These are phyloP conservation scores for Jacaranda copaia DNA, from an alignment of 257 asterid species.

Conservation along the genomic window DNA sequence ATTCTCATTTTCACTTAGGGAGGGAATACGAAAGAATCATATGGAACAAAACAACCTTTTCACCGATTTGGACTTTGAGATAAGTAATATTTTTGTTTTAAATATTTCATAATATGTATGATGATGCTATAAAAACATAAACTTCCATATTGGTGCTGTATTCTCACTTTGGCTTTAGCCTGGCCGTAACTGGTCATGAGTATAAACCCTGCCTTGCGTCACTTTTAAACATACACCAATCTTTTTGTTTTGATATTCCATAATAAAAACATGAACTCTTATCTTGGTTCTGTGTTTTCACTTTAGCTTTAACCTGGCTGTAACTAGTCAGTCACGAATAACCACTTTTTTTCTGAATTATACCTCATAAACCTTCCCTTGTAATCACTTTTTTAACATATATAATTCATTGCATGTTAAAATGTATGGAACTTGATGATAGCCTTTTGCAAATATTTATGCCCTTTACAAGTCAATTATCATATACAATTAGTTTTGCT, in stretches of 20 bases:
- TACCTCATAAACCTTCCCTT: not conserved
- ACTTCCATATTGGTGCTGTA: too few species aligned
- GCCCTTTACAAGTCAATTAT: slow-evolving; percentile 1
- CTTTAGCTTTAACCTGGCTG: not conserved
- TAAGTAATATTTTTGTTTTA: not conserved
- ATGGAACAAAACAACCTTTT: too few species aligned
- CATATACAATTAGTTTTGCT: not conserved
- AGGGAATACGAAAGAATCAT: not conserved
- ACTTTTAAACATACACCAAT: too few species aligned
- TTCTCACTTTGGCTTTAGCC: too few species aligned
- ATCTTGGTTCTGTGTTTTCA: not conserved
- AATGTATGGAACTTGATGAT: not conserved
- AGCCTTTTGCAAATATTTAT: slow-evolving; percentile 23
- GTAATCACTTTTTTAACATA: not conserved
- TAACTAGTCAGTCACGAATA: not conserved
- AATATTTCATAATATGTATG: not conserved
- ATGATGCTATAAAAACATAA: not conserved
- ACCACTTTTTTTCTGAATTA: not conserved
- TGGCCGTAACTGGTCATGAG: too few species aligned
- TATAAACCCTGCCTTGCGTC: too few species aligned
- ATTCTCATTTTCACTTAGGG: not conserved
- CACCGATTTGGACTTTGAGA: not conserved
- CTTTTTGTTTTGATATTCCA: too few species aligned
- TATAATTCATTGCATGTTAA: not conserved
- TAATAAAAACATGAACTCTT: not conserved